These are phyloP conservation scores for Trametes maxima DNA, from an alignment of 768 basidiomycete species.

Conservation along the genomic window DNA sequence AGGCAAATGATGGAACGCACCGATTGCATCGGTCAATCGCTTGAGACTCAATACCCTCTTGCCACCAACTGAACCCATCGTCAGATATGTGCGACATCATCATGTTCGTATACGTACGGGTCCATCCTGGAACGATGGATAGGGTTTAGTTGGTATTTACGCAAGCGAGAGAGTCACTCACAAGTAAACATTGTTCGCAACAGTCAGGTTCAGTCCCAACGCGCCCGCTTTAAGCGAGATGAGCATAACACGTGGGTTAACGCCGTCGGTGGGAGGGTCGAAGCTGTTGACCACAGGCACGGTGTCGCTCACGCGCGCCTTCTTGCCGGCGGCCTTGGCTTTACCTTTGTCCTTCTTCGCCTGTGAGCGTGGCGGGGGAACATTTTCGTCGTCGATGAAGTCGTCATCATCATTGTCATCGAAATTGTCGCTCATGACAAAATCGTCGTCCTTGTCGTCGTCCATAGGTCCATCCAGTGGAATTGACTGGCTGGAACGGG, in stretches of 20 bases:
- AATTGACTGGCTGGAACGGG: slow-evolving; percentile 1
- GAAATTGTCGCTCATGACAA: slow-evolving; percentile 23
- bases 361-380: slow-evolving; percentile 18
- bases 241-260: slow-evolving; percentile 79
- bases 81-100: not conserved
- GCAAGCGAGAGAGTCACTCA: slow-evolving; percentile 39
- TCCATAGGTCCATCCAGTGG: slow-evolving; percentile 7
- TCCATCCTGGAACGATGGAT: slow-evolving; percentile 63
- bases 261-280: slow-evolving; percentile 19
- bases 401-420: slow-evolving; percentile 37
- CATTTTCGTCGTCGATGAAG: slow-evolving; percentile 42
- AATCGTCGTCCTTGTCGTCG: slow-evolving; percentile 29
- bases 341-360: slow-evolving; percentile 23
- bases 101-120: slow-evolving; percentile 57
- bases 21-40: slow-evolving; percentile 82
- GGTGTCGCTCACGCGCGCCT: slow-evolving; percentile 33
- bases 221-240: slow-evolving; percentile 86
- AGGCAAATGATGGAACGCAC: slow-evolving; percentile 28
- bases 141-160: slow-evolving; percentile 10
- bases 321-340: slow-evolving; percentile 21
- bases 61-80: slow-evolving; percentile 68
- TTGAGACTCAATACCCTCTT: slow-evolving; percentile 85
- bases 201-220: slow-evolving; percentile 84
- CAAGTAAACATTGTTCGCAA: slow-evolving; percentile 86
- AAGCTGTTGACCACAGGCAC: not conserved